Evolutionary conservation across 768 basidiomycete genomes (phyloP).

Genomic region (Paxillus rubicundulus): DNA sequence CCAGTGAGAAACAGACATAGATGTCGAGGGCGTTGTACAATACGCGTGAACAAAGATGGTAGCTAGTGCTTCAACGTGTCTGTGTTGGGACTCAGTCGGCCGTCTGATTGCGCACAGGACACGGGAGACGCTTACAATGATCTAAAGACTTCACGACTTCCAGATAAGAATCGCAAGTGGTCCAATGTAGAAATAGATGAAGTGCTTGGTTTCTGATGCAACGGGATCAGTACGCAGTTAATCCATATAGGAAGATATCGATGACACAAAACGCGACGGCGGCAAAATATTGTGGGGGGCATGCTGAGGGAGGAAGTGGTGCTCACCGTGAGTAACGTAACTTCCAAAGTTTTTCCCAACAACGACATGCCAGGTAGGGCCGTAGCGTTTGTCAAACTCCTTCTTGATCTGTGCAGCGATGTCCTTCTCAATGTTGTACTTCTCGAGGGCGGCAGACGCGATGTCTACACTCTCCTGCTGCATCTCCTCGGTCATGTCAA

Average conservation of each 20-base stretch:
- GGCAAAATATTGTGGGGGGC: not conserved
- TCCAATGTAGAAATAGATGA: conserved; percentile 98
- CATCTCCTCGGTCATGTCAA: conserved; percentile 97
- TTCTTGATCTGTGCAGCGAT: conserved; percentile 98
- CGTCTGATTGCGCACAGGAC: not conserved
- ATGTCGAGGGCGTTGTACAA: conserved; percentile 24
- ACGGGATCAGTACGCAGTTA: conserved; percentile 7
- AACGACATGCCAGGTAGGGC: conserved; percentile 97
- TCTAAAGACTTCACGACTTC: conserved; percentile 56
- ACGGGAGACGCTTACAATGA: conserved; percentile 18
- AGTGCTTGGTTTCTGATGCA: conserved; percentile 87
- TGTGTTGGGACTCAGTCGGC: conserved; percentile 5
- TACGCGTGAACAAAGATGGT: conserved; percentile 15
- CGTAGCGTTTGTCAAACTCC: conserved; percentile 91
- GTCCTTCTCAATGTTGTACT: conserved; percentile 95
- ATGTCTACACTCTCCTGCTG: conserved; percentile 93
- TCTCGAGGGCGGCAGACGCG: conserved; percentile 79
- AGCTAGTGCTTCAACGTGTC: conserved; percentile 13
- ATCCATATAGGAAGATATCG: not conserved
- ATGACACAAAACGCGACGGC: not conserved
- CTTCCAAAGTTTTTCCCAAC: conserved; percentile 99
- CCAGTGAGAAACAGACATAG: conserved; percentile 15
- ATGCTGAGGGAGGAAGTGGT: not conserved
- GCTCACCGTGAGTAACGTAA: conserved; percentile 93
- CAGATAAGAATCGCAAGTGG: conserved; percentile 90